Base-by-base conservation (phyloP, 2,329 filamentous ascomycete species). In the Hypoxylon sp. region DNA sequence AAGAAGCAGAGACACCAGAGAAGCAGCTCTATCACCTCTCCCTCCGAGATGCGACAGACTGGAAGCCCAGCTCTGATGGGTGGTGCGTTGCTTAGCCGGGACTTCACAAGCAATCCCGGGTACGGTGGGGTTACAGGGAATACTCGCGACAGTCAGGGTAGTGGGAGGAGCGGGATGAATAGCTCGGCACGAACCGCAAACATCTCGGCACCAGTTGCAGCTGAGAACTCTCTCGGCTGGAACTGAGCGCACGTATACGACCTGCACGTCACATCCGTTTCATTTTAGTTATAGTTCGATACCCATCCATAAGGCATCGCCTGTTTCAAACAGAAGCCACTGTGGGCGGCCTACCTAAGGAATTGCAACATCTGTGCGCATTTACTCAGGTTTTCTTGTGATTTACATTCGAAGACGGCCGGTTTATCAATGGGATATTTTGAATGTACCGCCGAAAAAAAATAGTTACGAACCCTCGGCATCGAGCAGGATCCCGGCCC, bases 201-300 rank as follows among this genome's bases (percentile, higher is more conserved):
- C 80, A 97, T 98, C 78, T 97, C 93, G 68, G 93, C 93, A 34
- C 94, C 94, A 2, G 92, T 97, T 70, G 94, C 94, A 80, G 91
- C 94, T 2, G 94, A 97, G 84, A 98, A 98, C 86, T 97, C 93
- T 56, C 87, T 98, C 72, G 94, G 94, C 75, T 98, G 94, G 94
- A 97, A 97, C 84, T 98, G 86, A 89, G 73, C 52, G 21, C 70
- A 71, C 65, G 64, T 71, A 73, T 69, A 80, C 74, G 77, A 79
- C 68, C 67, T 75, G 67, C 70, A 78, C 75, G 74, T 74, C 71
- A 65, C 69, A 73, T 68, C 72, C 72, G 70, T 74, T 76, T 76
- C 73, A 71, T 73, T 75, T 71, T 75, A 71, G 72, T 77, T 80
- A 75, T 76, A 76, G 77, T 82, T 82, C 80, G 81, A 83, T 83